Evolutionary conservation across 2,329 filamentous ascomycete genomes (phyloP).

Genomic region (Microcyclospora pomicola): DNA sequence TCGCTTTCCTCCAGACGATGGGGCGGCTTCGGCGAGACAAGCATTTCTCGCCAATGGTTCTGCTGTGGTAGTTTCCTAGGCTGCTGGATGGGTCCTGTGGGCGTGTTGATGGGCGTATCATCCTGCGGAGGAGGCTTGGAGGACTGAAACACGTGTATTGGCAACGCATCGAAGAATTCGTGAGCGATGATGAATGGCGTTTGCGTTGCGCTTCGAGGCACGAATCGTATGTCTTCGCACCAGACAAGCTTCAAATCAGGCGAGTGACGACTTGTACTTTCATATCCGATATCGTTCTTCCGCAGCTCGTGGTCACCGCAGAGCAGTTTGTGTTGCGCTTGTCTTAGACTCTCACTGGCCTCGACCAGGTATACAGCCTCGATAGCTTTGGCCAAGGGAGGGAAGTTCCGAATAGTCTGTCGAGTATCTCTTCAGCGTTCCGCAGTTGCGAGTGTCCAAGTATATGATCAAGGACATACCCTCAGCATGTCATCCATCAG

Average conservation of each 20-base stretch:
- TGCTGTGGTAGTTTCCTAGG: slow-evolving; percentile 19
- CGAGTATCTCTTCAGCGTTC: slow-evolving; percentile 9
- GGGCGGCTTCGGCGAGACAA: slow-evolving; percentile 50
- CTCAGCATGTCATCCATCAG: slow-evolving; percentile 93
- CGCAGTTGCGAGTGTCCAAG: neutral
- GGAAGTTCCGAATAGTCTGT: slow-evolving; percentile 75
- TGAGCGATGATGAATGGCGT: slow-evolving; percentile 91
- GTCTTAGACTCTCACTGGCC: slow-evolving; percentile 66
- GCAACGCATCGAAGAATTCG: slow-evolving; percentile 96
- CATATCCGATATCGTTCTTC: slow-evolving; percentile 59
- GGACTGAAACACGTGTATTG: slow-evolving; percentile 88
- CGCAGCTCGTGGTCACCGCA: slow-evolving; percentile 59
- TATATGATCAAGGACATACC: slow-evolving; percentile 36
- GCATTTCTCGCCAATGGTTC: slow-evolving; percentile 68
- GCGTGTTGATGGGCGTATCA: slow-evolving; percentile 31
- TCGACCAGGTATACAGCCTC: slow-evolving; percentile 90
- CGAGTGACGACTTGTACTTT: slow-evolving; percentile 62
- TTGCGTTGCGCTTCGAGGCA: slow-evolving; percentile 52
- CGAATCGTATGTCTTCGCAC: slow-evolving; percentile 77
- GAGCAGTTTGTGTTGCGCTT: slow-evolving; percentile 66
- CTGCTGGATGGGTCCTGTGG: slow-evolving; percentile 34
- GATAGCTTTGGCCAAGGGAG: slow-evolving; percentile 58
- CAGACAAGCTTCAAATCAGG: slow-evolving; percentile 61
- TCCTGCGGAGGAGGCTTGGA: slow-evolving; percentile 29
- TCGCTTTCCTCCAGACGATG: slow-evolving; percentile 36